Conservation (phyloP, 257 asterid species). For the Penstemon barbatus region DNA sequence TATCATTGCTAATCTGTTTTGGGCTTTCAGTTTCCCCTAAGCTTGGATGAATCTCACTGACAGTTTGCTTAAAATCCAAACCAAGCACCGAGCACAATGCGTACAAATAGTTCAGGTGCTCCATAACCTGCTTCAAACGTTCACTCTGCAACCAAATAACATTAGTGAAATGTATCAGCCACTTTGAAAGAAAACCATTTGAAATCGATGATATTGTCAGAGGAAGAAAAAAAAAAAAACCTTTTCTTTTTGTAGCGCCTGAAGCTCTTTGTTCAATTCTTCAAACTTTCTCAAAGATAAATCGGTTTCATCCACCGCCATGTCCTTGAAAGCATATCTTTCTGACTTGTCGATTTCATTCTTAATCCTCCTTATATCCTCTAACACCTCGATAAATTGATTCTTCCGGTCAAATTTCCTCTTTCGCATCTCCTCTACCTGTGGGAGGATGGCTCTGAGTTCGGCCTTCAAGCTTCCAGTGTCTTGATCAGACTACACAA, state of each 20-base stretch:
- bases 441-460: slow-evolving; percentile 73
- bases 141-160: slow-evolving; percentile 60
- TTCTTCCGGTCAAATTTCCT: slow-evolving; percentile 72
- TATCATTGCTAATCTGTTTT: slow-evolving; percentile 64
- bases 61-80: slow-evolving; percentile 74
- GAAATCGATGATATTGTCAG: no score
- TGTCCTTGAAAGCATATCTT: slow-evolving; percentile 33
- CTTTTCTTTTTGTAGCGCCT: slow-evolving; percentile 84
- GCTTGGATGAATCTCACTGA: slow-evolving; percentile 76
- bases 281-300: slow-evolving; percentile 79
- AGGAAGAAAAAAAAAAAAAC: slow-evolving; percentile 29
- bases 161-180: slow-evolving; percentile 25
- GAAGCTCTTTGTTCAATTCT: slow-evolving; percentile 76
- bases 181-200: not conserved
- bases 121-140: slow-evolving; percentile 76
- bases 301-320: slow-evolving; percentile 68
- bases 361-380: slow-evolving; percentile 65
- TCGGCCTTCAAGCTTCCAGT: slow-evolving; percentile 81
- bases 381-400: slow-evolving; percentile 66
- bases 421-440: slow-evolving; percentile 88
- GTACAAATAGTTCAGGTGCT: slow-evolving; percentile 63
- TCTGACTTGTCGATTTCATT: slow-evolving; percentile 55
- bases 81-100: slow-evolving; percentile 91
- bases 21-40: slow-evolving; percentile 73
- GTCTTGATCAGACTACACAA: slow-evolving; percentile 69